A percentile compares a stretch with the other conserved stretches of the same genome.
These are phyloP conservation scores for Penicillium fuscoglaucum DNA, from an alignment of 2,329 filamentous ascomycete species.

Conservation along the genomic window DNA sequence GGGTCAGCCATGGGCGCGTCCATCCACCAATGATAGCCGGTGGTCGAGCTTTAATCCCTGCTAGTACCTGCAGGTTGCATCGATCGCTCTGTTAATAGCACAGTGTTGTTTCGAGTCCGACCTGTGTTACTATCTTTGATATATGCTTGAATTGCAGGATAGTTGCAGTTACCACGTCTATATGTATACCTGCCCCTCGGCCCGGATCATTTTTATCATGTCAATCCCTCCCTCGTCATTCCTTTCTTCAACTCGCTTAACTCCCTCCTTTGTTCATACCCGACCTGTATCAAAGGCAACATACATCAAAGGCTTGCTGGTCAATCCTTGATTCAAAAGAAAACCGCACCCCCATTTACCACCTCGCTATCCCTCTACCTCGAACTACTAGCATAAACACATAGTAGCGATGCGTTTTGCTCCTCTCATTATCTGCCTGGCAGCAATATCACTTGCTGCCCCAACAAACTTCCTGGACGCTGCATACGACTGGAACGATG, in stretches of 20 bases:
- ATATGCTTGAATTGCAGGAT: conserved; percentile 7
- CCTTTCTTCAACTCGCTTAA: conserved; percentile 11
- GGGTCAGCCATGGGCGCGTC: conserved; percentile 24
- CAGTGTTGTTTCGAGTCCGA: conserved; percentile 28
- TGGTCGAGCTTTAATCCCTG: conserved; percentile 17
- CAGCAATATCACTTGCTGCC: conserved; percentile 36
- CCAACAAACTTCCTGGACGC: conserved; percentile 35
- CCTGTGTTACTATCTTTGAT: conserved; percentile 28
- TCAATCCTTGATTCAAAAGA: background rate
- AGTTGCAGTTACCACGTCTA: conserved; percentile 21
- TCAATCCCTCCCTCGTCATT: conserved; percentile 15
- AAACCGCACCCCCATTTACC: background rate
- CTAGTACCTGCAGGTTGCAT: conserved; percentile 30
- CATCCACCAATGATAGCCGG: conserved; percentile 24
- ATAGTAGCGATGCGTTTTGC: conserved; percentile 24
- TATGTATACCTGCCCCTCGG: conserved; percentile 21
- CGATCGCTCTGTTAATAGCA: conserved; percentile 31
- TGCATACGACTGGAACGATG: conserved; percentile 42
- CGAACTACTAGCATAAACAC: conserved; percentile 17
- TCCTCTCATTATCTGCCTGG: conserved; percentile 33
- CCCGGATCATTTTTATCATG: conserved; percentile 15
- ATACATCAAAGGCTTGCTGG: conserved; percentile 13
- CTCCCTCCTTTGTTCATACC: background rate
- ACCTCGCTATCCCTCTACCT: conserved; percentile 2
- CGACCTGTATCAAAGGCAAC: conserved; percentile 14